phyloP scores from a whole-genome alignment of 805 yeast genomes.

The Starmerella geochares region DNA sequence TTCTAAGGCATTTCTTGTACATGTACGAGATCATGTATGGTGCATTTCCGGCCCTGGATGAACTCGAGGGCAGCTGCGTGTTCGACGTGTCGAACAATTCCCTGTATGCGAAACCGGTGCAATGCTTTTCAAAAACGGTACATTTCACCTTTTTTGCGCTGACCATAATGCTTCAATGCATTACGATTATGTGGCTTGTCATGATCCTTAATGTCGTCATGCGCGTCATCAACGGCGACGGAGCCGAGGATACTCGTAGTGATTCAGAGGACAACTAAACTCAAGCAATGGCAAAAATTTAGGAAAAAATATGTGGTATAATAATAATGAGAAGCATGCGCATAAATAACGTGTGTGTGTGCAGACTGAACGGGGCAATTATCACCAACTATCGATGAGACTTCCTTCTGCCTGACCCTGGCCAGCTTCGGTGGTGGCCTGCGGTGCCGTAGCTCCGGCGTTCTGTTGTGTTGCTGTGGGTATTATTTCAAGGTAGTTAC shows the following conservation, averaged over 20 bases:
- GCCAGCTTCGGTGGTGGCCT: background rate
- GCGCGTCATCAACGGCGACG: constrained; percentile 57
- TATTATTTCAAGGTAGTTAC: constrained; percentile 74
- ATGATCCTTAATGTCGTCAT: constrained; percentile 60
- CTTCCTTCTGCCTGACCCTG: background rate
- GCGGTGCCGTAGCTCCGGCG: background rate
- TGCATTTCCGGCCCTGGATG: constrained; percentile 37
- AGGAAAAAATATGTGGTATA: background rate
- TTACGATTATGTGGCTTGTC: constrained; percentile 64
- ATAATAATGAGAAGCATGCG: background rate
- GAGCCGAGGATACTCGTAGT: constrained; percentile 81
- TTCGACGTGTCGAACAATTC: constrained; percentile 23
- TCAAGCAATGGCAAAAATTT: background rate
- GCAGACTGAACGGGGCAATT: too few species aligned
- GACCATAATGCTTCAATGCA: constrained; percentile 54
- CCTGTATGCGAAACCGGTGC: constrained; percentile 17
- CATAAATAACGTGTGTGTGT: too few species aligned
- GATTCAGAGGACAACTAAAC: constrained; percentile 44
- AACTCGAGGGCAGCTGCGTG: constrained; percentile 29
- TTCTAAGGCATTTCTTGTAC: constrained; percentile 62
- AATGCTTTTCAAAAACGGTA: constrained; percentile 30
- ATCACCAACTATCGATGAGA: background rate
- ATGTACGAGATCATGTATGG: constrained; percentile 57
- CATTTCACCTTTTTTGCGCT: constrained; percentile 42
- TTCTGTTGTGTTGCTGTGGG: constrained; percentile 3